These are phyloP conservation scores for Gossypioides kirkii DNA, from an alignment of 345 rosid species.

Conservation along the genomic window DNA sequence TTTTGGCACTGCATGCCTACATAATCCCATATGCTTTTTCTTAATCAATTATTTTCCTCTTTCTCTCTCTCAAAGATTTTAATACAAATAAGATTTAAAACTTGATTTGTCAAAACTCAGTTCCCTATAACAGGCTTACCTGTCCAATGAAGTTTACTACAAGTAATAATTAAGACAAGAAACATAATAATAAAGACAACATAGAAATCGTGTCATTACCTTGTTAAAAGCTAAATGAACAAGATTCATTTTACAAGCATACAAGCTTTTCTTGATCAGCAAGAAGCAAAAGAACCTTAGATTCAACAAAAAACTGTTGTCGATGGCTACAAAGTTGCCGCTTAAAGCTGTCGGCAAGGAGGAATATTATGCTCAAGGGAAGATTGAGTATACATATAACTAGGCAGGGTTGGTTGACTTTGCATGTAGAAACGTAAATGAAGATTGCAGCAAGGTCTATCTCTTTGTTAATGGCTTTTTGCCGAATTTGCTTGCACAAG, in stretches of 20 bases:
- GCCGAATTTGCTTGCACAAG: slow-evolving; percentile 44
- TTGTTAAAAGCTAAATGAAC: slow-evolving; percentile 30
- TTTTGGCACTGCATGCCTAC: slow-evolving; percentile 35
- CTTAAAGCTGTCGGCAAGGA: slow-evolving; percentile 22
- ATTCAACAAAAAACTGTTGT: slow-evolving; percentile 7
- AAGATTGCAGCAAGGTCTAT: slow-evolving; percentile 41
- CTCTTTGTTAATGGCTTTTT: slow-evolving; percentile 35
- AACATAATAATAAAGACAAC: background rate
- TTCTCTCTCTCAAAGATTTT: background rate
- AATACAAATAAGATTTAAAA: background rate
- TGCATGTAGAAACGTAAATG: slow-evolving; percentile 36
- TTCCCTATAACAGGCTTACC: slow-evolving; percentile 18
- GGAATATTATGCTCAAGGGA: background rate
- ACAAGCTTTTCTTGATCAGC: slow-evolving; percentile 36
- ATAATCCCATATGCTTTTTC: slow-evolving; percentile 22
- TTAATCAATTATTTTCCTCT: background rate
- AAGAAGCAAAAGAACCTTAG: slow-evolving; percentile 29
- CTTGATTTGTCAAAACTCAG: slow-evolving; percentile 15
- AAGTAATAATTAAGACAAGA: background rate
- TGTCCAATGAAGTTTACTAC: slow-evolving; percentile 1
- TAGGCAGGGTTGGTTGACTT: slow-evolving; percentile 46
- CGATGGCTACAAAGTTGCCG: slow-evolving; percentile 20
- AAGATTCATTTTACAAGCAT: background rate
- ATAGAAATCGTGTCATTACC: slow-evolving; percentile 17
- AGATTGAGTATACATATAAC: slow-evolving; percentile 26